Conservation (phyloP, 2,329 filamentous ascomycete species). For the Aulographum hederae region DNA sequence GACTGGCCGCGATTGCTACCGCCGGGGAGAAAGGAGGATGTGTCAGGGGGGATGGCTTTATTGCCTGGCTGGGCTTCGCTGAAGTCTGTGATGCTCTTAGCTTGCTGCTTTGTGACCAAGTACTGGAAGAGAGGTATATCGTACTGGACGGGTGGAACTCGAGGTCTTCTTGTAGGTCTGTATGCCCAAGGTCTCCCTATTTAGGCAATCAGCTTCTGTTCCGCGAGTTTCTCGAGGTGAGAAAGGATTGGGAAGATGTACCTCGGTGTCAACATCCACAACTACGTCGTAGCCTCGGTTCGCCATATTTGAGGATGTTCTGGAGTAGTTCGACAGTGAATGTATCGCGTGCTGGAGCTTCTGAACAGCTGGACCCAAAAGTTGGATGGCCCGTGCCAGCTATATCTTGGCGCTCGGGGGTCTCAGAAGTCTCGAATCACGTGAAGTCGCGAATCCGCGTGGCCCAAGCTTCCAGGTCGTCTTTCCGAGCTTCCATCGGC, state of each 20-base stretch:
- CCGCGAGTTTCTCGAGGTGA: no score
- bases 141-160: slow-evolving; percentile 87
- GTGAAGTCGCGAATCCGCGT: no score
- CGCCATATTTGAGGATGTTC: no score
- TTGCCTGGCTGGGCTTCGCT: slow-evolving; percentile 35
- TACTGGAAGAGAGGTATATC: slow-evolving; percentile 8
- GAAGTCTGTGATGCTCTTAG: slow-evolving; percentile 38
- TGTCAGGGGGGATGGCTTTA: slow-evolving; percentile 25
- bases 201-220: slow-evolving; percentile 6
- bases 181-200: slow-evolving; percentile 92
- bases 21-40: slow-evolving; percentile 12
- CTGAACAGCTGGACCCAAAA: no score
- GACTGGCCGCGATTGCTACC: slow-evolving; percentile 8
- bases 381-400: no score
- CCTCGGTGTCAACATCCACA: slow-evolving; percentile 92
- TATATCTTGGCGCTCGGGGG: no score
- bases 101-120: background rate
- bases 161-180: slow-evolving; percentile 94
- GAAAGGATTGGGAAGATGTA: slow-evolving; percentile 21
- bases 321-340: no score
- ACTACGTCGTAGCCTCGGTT: slow-evolving; percentile 92
- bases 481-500: no score
- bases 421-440: no score
- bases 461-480: no score
- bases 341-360: no score